Evolutionary conservation across 139 green algal genomes (phyloP), one percentile per base, ranked within the genome.

Genomic region (Coelastrella sp.): DNA sequence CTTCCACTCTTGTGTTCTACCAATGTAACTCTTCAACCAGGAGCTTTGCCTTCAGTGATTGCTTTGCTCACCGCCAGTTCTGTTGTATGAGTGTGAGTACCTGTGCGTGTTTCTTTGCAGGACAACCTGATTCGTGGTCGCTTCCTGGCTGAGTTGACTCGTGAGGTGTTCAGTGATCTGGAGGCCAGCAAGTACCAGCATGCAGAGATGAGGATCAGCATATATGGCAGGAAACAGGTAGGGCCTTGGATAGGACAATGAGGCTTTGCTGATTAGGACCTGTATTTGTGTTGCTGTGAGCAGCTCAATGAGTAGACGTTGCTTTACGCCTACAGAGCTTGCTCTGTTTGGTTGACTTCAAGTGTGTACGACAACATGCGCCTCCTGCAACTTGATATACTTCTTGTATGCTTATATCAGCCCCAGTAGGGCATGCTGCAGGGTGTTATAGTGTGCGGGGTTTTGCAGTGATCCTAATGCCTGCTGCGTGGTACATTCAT

Each of bases 111-210:
- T 1, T 70, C 63, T 70, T 6, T 76, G 82, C 93, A 97, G 95
- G 97, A 99, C 94, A 99, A 99, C 93, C 92, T 99, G 12, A 95
- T 99, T 90, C 96, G 98, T 90, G 97, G 97, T 25, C 94, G 93
- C 72, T 99, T 97, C 93, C 94, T 99, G 87, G 98, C 98, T 25
- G 98, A 99, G 95, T 91, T 99, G 87, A 99, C 98, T 7, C 91
- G 97, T 93, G 97, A 99, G 95, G 97, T 99, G 78, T 94, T 98
- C 79, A 87, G 76, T 0, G 96, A 98, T 90, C 91, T 98, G 19
- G 92, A 95, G 76, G 91, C 90, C 4, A 92, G 82, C 86, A 99
- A 99, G 94, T 99, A 99, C 92, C 97, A 99, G 95, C 97, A 99
- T 91, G 97, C 97, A 4, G 96, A 97, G 93, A 93, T 93, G 93